Evolutionary conservation across 2,329 filamentous ascomycete species (phyloP).

Genomic region (Colletotrichum lini): DNA sequence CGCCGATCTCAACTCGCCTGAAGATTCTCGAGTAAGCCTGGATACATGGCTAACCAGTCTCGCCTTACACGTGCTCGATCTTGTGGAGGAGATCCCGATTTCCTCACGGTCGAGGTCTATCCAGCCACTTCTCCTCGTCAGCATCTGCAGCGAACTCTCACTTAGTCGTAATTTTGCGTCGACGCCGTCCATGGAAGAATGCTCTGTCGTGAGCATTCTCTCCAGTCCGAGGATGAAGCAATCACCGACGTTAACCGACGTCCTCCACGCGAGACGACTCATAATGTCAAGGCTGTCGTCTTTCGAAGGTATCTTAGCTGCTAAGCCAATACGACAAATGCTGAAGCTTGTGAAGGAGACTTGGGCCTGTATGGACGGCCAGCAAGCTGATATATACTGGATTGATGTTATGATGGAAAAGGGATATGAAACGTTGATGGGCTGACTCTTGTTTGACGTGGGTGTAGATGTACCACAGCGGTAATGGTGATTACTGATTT

Average conservation of each 20-base stretch:
- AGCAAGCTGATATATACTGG: constrained; percentile 55
- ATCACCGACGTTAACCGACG: constrained; percentile 48
- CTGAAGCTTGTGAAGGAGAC: constrained; percentile 59
- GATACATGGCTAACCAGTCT: constrained; percentile 60
- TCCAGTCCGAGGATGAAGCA: constrained; percentile 47
- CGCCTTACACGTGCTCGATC: constrained; percentile 59
- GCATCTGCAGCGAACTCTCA: constrained; percentile 59
- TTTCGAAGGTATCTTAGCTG: constrained; percentile 55
- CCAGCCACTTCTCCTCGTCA: constrained; percentile 60
- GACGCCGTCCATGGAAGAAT: background rate
- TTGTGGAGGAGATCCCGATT: constrained; percentile 58
- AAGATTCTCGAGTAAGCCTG: background rate
- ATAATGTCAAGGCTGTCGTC: constrained; percentile 54
- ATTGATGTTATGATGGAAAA: constrained; percentile 53
- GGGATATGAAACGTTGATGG: constrained; percentile 48
- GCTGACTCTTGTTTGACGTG: background rate
- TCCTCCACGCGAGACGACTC: constrained; percentile 53
- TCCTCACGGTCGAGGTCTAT: constrained; percentile 60
- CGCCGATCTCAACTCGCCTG: background rate
- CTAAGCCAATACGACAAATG: constrained; percentile 57
- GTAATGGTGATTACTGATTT: too few species aligned
- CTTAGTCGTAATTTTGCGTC: constrained; percentile 22
- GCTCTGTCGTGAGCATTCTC: background rate
- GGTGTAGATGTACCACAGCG: too few species aligned
- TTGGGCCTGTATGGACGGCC: constrained; percentile 52